Base-by-base conservation (phyloP, 2,329 filamentous ascomycete genomes). In the Pseudopyrenochaeta lycopersici region DNA sequence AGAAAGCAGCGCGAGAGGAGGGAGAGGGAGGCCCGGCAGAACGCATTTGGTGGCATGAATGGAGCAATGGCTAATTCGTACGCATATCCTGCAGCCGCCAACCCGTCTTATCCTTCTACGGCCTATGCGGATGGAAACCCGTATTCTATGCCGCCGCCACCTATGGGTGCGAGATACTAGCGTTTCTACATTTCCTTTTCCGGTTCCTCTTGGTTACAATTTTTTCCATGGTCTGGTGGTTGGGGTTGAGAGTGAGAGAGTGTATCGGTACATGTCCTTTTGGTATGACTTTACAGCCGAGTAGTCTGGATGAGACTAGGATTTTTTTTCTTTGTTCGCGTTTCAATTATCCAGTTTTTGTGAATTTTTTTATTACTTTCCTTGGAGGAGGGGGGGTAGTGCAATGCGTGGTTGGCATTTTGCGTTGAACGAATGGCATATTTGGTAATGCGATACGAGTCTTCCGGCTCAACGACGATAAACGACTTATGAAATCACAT, bases 61-160 rank as follows among this genome's bases (percentile, higher is more conserved):
- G 54, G 52, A 31, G 46, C 60, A 63, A 64, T 55, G 63, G 62
- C 66, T 72, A 75, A 72, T 64, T 68, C 71, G 62, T 75, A 77
- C 62, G 68, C 69, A 52, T 74, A 74, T 64, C 73, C 73, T 68
- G 67, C 71, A 75, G 64, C 66, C 63, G 62, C 67, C 60, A 54
- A 76, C 51, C 62, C 52, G 29, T 20, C 71, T 44, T 71, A 76
- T 54, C 76, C 23, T 27, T 9, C 74, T 41, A 74, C 70, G 33
- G 55, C 62, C 40, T 81, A 82, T 58, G 67, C 73, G 41, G 79
- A 81, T 63, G 75, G 69, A 38, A 81, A 81, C 62, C 80, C 79
- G 14, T 82, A 82, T 54, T 64, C 71, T 32, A 66, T 77, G 29
- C 76, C 76, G 33, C 76, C 76, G 30, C 76, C 76, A 9, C 76